phyloP scores from a whole-genome alignment of 176 grass and related monocot species.

The Paspalum vaginatum region DNA sequence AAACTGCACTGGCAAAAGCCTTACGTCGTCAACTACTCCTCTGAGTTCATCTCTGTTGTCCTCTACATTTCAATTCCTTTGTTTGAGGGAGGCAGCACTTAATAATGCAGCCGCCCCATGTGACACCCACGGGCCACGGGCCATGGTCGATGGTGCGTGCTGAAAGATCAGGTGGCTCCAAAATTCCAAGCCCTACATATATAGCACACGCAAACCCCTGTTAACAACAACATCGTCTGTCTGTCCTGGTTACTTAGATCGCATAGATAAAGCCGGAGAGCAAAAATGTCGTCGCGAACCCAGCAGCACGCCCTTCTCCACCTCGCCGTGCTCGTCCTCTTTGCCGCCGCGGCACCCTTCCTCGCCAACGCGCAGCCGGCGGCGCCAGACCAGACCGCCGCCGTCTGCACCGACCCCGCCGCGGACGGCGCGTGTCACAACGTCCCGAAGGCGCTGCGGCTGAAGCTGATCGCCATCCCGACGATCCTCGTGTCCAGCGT shows the following conservation, averaged over 20 bases:
- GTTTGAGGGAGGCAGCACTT: not conserved
- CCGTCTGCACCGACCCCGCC: not conserved
- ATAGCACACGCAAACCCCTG: not conserved
- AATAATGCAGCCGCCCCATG: not conserved
- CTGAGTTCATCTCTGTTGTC: too few relatives aligned
- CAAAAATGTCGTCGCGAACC: constrained; percentile 16
- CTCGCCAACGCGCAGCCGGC: constrained; percentile 2
- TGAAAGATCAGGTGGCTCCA: not conserved
- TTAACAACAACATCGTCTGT: not conserved
- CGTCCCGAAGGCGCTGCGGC: constrained; percentile 57
- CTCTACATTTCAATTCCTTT: not conserved
- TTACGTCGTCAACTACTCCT: constrained; percentile 7
- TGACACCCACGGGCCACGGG: not conserved
- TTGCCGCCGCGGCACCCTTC: not conserved
- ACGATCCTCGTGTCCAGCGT: constrained; percentile 61
- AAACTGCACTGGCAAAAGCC: not conserved
- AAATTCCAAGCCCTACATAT: not conserved
- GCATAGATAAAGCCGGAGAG: not conserved
- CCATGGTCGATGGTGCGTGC: not conserved
- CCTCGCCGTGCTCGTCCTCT: not conserved
- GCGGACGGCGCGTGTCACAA: constrained; percentile 41
- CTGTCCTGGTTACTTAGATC: not conserved
- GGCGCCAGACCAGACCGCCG: not conserved
- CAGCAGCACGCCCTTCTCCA: not conserved
- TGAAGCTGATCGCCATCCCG: constrained; percentile 72